Percentiles rank a stretch among this genome's conserved stretches.
These are phyloP conservation scores for Hyaloscypha hepaticicola DNA, from an alignment of 495 filamentous ascomycete species.

Conservation along the genomic window DNA sequence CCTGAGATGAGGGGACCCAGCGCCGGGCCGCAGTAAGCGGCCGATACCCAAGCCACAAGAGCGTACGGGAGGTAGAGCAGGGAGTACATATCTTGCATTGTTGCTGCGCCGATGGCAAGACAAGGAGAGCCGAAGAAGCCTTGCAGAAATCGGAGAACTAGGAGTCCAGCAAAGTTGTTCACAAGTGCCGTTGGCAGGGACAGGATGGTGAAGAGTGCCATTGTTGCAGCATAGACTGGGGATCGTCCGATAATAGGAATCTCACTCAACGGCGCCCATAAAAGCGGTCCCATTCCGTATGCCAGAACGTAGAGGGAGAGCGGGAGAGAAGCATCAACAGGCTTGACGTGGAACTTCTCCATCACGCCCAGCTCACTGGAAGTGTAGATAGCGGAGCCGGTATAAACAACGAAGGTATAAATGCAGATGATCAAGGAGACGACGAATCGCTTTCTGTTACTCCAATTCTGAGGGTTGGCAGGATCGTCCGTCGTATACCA, in stretches of 20 bases:
- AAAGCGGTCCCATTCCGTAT: conserved; percentile 53
- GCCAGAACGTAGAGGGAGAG: conserved; percentile 59
- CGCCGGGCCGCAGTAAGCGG: conserved; percentile 48
- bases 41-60: conserved; percentile 57
- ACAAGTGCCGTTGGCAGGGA: conserved; percentile 75
- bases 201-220: conserved; percentile 69
- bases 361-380: conserved; percentile 44
- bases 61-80: conserved; percentile 70
- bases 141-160: conserved; percentile 72
- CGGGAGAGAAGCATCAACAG: conserved; percentile 52
- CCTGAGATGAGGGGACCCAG: conserved; percentile 64
- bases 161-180: conserved; percentile 67
- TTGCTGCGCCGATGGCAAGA: conserved; percentile 72
- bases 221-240: conserved; percentile 68
- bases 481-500: conserved; percentile 53
- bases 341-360: conserved; percentile 49
- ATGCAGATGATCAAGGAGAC: conserved; percentile 52
- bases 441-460: conserved; percentile 36
- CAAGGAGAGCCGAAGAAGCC: conserved; percentile 76
- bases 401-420: conserved; percentile 52
- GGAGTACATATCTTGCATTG: conserved; percentile 75
- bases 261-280: conserved; percentile 47
- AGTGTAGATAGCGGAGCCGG: conserved; percentile 49
- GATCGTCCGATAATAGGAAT: conserved; percentile 66
- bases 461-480: conserved; percentile 58